These are phyloP conservation scores for Codiaeum variegatum DNA, from an alignment of 441 rosid species.

Conservation along the genomic window DNA sequence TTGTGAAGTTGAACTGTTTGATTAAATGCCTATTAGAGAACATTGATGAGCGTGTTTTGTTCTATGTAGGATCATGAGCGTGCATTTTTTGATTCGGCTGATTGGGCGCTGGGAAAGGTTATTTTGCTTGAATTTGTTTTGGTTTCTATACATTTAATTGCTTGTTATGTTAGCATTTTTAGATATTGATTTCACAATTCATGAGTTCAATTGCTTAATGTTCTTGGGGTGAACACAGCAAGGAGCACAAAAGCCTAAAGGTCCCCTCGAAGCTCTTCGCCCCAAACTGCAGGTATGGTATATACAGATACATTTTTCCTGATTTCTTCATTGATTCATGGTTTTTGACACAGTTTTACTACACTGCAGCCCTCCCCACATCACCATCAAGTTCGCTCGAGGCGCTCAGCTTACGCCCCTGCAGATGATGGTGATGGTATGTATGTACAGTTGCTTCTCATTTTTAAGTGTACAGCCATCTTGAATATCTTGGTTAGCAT, in stretches of 20 bases:
- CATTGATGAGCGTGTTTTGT: not conserved
- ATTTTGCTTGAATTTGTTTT: conserved; percentile 1
- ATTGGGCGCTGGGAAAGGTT: conserved; percentile 98
- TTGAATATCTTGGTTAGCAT: not conserved
- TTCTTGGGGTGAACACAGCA: conserved; percentile 56
- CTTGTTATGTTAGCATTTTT: too few relatives aligned
- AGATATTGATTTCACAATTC: not conserved
- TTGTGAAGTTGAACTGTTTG: not conserved
- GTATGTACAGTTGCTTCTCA: conserved; percentile 18
- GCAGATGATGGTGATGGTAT: conserved; percentile 53
- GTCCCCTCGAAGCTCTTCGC: conserved; percentile 92
- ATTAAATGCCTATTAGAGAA: not conserved
- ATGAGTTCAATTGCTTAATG: not conserved
- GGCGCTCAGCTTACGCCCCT: conserved; percentile 69
- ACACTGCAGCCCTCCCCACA: conserved; percentile 62
- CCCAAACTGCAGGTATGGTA: conserved; percentile 78
- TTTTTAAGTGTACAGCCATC: not conserved
- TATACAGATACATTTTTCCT: not conserved
- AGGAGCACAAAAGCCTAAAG: conserved; percentile 92
- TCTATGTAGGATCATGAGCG: conserved; percentile 81
- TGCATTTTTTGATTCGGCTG: conserved; percentile 97
- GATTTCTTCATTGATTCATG: not conserved
- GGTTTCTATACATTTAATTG: not conserved
- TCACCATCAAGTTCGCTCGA: conserved; percentile 63
- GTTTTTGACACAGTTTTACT: not conserved